Base-by-base conservation (phyloP, 352 stramenopile species). In the Phytophthora colocasiae region DNA sequence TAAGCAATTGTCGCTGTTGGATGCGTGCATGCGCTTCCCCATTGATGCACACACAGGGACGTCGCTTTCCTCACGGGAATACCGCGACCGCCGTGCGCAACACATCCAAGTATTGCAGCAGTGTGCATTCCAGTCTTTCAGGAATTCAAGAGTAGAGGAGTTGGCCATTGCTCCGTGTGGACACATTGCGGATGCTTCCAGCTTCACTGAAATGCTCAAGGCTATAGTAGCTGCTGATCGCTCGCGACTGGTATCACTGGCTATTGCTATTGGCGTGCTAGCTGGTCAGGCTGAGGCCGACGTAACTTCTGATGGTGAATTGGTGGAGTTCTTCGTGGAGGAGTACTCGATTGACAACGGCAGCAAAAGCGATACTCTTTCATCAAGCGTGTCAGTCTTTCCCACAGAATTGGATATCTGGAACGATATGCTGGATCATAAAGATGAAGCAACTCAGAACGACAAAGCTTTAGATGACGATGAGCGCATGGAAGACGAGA, bases 361-460 rank as follows among this genome's bases (percentile, higher is more conserved):
- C 26, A 63, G 59, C 19, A 52, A 63, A 6, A 56, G 63, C n/a
- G 56, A 67, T 22, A 19, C 43, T 11, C 31, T 56, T 26, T 66
- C 55, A 29, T 71, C 63, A 1, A 71, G 76, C 14, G 45, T 62
- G 14, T 56, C 72, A 6, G 41, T 96, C 22, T 91, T 88, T 43
- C 92, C 91, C 0, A 97, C 88, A 1, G 93, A 98, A 73, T 49
- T 87, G n/a, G 77, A 97, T 12, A 81, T 98, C 64, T 98, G 89
- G 90, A 85, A 86, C 68, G 66, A 80, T 26, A 61, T 92, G 54
- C 58, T 92, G 11, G 63, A 73, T 8, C 53, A 38, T 32, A 75
- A 65, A 24, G 43, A 48, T 10, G 29, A 6, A 4, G 8, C 49
- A 46, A 7, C 9, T 15, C 47, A 31, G 34, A 39, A 49, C 14